Base-by-base conservation (phyloP, 169 alveolate species). In the Ichthyophthirius multifiliis region DNA sequence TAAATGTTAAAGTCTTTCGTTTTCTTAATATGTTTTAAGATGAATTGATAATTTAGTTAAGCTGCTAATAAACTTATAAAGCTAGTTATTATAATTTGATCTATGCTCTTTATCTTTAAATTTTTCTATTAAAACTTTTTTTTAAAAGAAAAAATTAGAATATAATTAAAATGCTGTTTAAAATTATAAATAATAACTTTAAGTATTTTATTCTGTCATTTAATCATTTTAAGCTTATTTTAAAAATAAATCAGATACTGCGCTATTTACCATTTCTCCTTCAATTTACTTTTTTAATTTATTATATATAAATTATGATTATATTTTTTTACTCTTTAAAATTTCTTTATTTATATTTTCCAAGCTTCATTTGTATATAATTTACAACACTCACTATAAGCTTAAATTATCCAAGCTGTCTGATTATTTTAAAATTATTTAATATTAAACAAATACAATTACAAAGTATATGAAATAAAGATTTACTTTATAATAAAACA, bases 41-140 rank as follows among this genome's bases (percentile, higher is more conserved):
- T 35, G 20, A n/a, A 67, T 34, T 16, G 77, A 67, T n/a, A 67
- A 37, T 39, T 67, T 67, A 16, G 41, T 39, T 9, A 67, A n/a
- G 12, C 41, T 67, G 32, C 55, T 67, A 16, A 67, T 39, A 67
- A 67, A 67, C 41, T 67, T 67, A 41, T 67, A 37, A 16, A 67
- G 32, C 4, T 23, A 6, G 32, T 44, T 41, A 67, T 67, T 67
- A 23, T 67, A 67, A 34, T 34, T 39, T 37, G 77, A 35, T 9
- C 77, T 30, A 23, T 34, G 20, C 5, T 34, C 48, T 30, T 67
- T 67, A 18, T 67, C 77, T 20, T 34, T 18, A 39, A 37, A 67
- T 23, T 34, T 67, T 39, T 67, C 43, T 6, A 37, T 32, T 27
- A 67, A 37, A 18, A 34, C 77, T 67, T 3, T 64, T 32, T 64